These are phyloP conservation scores for Onygena corvina DNA, from an alignment of 2,329 filamentous ascomycete genomes.

Conservation along the genomic window DNA sequence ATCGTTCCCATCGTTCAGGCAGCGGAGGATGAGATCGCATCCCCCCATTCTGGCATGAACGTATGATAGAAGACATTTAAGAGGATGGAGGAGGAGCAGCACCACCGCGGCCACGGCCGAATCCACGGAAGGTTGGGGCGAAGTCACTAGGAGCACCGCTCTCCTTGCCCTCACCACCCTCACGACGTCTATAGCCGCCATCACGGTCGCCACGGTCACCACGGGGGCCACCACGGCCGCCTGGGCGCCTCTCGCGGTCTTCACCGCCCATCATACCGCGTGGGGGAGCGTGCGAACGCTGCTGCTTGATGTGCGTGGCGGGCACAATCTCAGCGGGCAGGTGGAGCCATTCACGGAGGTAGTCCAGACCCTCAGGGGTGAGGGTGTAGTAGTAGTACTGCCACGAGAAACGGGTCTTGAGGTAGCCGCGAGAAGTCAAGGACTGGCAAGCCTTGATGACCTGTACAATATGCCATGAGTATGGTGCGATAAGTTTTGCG, in stretches of 20 bases:
- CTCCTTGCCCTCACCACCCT: conserved; percentile 78
- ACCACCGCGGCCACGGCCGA: conserved; percentile 74
- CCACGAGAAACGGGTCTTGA: conserved; percentile 99
- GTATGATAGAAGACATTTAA: conserved; percentile 13
- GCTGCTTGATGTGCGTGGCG: conserved; percentile 99
- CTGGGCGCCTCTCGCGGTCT: conserved; percentile 72
- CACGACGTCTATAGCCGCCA: conserved; percentile 84
- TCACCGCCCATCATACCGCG: conserved; percentile 91
- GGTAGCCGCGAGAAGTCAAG: conserved; percentile 90
- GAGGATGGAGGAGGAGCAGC: conserved; percentile 41
- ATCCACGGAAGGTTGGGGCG: conserved; percentile 82
- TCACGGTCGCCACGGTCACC: conserved; percentile 41
- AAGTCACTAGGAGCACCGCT: conserved; percentile 85
- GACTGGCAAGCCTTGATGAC: conserved; percentile 99
- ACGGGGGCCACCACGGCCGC: conserved; percentile 63
- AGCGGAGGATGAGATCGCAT: not conserved
- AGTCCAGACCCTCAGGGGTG: conserved; percentile 98
- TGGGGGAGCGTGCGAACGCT: conserved; percentile 94
- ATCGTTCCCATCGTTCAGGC: not conserved
- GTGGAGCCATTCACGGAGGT: conserved; percentile 99
- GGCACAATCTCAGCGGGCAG: conserved; percentile 98
- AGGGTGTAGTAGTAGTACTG: conserved; percentile 99
- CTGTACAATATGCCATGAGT: conserved; percentile 24
- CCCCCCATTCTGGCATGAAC: not conserved
- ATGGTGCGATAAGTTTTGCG: not conserved